Evolutionary conservation across 345 rosid genomes (phyloP), one percentile per base, ranked within the genome.

Genomic region (Draba incana): DNA sequence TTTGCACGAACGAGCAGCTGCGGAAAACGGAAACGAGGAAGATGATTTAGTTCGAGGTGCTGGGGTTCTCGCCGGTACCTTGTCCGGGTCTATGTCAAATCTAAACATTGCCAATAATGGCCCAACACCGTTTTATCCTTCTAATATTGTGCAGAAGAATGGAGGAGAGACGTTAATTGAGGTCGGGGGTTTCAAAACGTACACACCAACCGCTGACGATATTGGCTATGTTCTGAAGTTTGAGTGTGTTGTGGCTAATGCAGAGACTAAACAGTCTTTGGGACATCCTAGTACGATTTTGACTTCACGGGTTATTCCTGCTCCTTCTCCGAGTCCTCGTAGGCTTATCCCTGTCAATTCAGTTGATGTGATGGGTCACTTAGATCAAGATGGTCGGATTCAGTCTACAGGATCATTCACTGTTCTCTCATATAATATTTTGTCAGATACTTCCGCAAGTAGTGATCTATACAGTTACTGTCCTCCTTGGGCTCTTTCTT

Each of bases 401-500:
- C 85, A 91, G 64, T 80, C 95, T 6, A 65, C 92, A 1, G 97
- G 99, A 64, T 87, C 87, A 45, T 94, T 94, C 65, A 84, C 97
- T 71, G 98, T 94, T 52, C 96, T 91, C 45, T 94, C 99, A 10
- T 94, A 94, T 81, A 94, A 91, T 85, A 88, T 91, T 48, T 82
- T 91, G 69, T 85, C 98, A 52, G 99, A 94, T 67, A 76, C 80
- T 6, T 85, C 80, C 70, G 96, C 99, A 46, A 83, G 87, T 60
- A 89, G 82, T 42, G 98, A 89, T 54, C 57, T 81, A 16, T 92
- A 91, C 71, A 83, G 96, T 44, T 94, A 87, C 64, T 94, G 98
- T 72, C 99, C 99, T 63, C 85, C 97, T n/a, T 95, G 99, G 98
- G 96, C 99, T 67, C 96, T 95, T 74, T 88, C 99, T 23, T 95